These are phyloP conservation scores for Phylloporus sp. DNA, from an alignment of 768 basidiomycete species.

Conservation along the genomic window DNA sequence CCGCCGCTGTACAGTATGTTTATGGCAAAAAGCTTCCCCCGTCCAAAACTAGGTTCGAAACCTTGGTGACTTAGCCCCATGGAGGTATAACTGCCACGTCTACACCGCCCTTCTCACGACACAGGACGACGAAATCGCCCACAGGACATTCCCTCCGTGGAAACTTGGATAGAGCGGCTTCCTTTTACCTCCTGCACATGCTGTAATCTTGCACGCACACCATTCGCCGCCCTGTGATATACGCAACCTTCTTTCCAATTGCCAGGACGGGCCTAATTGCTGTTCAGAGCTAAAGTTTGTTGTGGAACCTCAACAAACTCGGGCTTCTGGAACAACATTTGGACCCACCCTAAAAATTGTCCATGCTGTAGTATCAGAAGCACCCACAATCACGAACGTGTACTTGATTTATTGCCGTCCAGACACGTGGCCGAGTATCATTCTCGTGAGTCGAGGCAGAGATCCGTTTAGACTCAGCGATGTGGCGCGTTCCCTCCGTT, in stretches of 20 bases:
- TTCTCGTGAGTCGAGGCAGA: not conserved
- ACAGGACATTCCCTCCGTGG: not conserved
- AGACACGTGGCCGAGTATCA: too few species aligned
- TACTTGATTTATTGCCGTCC: not conserved
- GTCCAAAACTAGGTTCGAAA: not conserved
- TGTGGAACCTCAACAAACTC: not conserved
- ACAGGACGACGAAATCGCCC: not conserved
- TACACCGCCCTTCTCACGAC: not conserved
- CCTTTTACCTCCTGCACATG: not conserved
- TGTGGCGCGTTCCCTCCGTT: not conserved
- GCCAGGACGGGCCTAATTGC: not conserved
- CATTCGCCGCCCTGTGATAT: too few species aligned
- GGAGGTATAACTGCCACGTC: not conserved
- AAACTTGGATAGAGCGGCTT: not conserved
- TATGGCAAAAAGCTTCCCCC: not conserved
- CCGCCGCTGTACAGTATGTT: not conserved
- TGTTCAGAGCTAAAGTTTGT: not conserved
- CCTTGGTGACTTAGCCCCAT: not conserved
- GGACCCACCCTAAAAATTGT: not conserved
- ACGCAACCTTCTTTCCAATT: not conserved
- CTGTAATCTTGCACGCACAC: too few species aligned
- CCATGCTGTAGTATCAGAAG: not conserved
- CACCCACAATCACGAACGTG: not conserved
- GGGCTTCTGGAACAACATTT: not conserved
- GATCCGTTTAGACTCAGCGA: conserved; percentile 9